A percentile compares a stretch with the other conserved stretches of the same genome.
phyloP scores from a whole-genome alignment of 2,329 filamentous ascomycete genomes.

The Ophiostoma populinum region DNA sequence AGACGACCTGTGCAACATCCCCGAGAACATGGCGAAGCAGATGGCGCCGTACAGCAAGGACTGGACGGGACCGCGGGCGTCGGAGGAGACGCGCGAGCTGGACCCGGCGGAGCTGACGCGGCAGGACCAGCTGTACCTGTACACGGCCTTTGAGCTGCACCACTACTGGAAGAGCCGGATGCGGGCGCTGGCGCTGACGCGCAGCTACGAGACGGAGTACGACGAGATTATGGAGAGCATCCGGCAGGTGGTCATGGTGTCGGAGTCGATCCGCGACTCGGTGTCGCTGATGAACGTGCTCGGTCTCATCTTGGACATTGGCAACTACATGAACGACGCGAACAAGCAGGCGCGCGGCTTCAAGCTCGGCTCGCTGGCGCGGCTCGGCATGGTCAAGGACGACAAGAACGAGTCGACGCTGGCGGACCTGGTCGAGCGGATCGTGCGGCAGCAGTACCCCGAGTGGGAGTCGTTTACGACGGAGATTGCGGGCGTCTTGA shows the following conservation, averaged over 20 bases:
- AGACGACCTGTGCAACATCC: slow-evolving; percentile 81
- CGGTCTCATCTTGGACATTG: slow-evolving; percentile 88
- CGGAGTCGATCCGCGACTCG: slow-evolving; percentile 78
- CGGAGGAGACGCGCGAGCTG: slow-evolving; percentile 60
- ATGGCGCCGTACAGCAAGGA: slow-evolving; percentile 95
- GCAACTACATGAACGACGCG: slow-evolving; percentile 99
- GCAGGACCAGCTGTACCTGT: slow-evolving; percentile 89
- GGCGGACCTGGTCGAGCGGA: slow-evolving; percentile 87
- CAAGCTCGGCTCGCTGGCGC: slow-evolving; percentile 86
- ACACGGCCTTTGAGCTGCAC: slow-evolving; percentile 83
- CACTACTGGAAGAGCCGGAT: slow-evolving; percentile 99
- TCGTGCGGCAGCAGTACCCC: slow-evolving; percentile 88
- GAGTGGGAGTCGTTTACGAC: slow-evolving; percentile 82
- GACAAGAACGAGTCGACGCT: slow-evolving; percentile 97
- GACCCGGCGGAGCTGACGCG: slow-evolving; percentile 79
- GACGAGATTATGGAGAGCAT: slow-evolving; percentile 80
- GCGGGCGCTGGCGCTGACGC: slow-evolving; percentile 71
- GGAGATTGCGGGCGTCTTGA: slow-evolving; percentile 66
- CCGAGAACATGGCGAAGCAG: slow-evolving; percentile 75
- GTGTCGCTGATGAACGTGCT: slow-evolving; percentile 92
- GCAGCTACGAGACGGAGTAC: slow-evolving; percentile 73
- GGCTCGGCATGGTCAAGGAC: slow-evolving; percentile 95
- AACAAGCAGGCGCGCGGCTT: slow-evolving; percentile 97
- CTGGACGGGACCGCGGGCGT: slow-evolving; percentile 78
- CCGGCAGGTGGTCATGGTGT: slow-evolving; percentile 68